Evolutionary conservation across 1,139 yeast genomes (phyloP).

Genomic region (Pneumocystis canis): DNA sequence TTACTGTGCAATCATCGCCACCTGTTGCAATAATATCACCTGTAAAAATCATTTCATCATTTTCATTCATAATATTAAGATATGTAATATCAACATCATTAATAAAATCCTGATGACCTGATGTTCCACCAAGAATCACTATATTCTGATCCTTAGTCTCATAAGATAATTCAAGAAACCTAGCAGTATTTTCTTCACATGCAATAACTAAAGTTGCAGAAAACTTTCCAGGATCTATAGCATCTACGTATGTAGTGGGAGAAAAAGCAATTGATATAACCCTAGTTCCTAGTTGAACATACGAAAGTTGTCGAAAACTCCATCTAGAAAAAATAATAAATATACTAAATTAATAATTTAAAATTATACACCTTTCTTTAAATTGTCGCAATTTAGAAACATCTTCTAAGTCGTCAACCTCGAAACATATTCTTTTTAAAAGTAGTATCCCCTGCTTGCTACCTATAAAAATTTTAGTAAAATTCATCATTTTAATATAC

Average conservation of each 20-base stretch:
- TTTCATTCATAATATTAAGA: neutral
- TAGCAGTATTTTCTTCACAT: neutral
- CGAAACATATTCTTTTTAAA: neutral
- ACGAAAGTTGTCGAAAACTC: neutral
- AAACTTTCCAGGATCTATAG: neutral
- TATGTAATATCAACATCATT: slow-evolving; percentile 2
- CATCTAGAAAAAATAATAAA: neutral
- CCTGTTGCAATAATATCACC: slow-evolving; percentile 5
- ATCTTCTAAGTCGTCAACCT: neutral
- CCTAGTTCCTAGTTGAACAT: neutral
- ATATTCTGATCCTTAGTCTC: neutral
- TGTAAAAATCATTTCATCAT: neutral
- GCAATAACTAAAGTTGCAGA: neutral
- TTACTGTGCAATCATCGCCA: slow-evolving; percentile 3
- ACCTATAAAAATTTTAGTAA: neutral
- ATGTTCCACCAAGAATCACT: slow-evolving; percentile 2
- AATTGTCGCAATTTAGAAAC: neutral
- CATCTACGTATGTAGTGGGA: neutral
- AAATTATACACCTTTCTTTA: neutral
- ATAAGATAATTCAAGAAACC: neutral
- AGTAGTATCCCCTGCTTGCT: neutral
- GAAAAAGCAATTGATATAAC: neutral
- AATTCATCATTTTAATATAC: neutral
- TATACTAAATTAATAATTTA: neutral
- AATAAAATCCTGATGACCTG: slow-evolving; percentile 6